These are phyloP conservation scores for Akebia trifoliata DNA, from an alignment of 164 flowering plant genomes.

Conservation along the genomic window DNA sequence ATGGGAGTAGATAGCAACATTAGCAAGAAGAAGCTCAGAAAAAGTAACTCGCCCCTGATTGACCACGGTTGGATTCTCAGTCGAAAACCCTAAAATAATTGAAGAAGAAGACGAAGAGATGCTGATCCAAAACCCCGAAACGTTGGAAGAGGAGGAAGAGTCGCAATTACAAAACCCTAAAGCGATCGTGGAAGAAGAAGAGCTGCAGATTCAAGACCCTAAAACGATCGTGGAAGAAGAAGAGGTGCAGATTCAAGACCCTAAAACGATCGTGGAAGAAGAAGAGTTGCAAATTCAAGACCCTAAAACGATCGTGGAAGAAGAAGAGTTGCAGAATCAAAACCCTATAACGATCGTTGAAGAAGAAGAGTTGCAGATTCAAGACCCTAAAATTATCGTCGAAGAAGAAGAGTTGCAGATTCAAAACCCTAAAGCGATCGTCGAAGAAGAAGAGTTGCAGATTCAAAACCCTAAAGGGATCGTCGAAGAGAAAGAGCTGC, in stretches of 20 bases:
- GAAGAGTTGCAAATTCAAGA: neutral
- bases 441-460: neutral
- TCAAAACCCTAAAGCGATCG: neutral
- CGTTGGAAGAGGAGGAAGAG: no score
- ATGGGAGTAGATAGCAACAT: no score
- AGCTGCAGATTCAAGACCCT: neutral
- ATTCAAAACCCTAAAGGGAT: conserved; percentile 2
- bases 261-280: conserved; percentile 3
- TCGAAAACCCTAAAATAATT: neutral
- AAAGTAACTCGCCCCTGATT: no score
- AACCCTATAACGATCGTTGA: neutral
- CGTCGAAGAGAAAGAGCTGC: neutral
- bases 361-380: neutral
- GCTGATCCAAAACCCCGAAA: no score
- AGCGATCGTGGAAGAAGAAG: neutral
- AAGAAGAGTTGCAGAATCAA: neutral
- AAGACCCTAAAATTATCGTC: neutral
- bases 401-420: neutral
- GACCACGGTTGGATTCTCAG: no score
- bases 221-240: neutral
- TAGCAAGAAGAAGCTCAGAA: no score
- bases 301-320: neutral
- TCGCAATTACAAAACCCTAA: conserved; percentile 11
- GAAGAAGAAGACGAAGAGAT: no score
- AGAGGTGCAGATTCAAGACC: neutral